A percentile compares a stretch with the other conserved stretches of the same genome.
Evolutionary conservation across 164 flowering plant species (phyloP).

Genomic region (Santalum album): DNA sequence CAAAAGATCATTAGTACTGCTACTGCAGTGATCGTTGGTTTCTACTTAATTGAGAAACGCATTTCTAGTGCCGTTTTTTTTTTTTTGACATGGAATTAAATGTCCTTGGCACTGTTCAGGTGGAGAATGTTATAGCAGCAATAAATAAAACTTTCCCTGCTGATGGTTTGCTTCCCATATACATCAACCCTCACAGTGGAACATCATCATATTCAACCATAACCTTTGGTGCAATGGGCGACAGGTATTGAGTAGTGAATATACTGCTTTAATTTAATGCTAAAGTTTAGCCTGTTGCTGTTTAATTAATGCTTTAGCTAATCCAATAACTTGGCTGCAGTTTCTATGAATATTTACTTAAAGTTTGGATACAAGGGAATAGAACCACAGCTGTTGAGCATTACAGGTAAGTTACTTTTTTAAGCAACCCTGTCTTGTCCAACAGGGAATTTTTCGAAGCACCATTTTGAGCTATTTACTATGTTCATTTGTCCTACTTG

Average conservation of each 20-base stretch:
- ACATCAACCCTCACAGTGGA: slow-evolving; percentile 68
- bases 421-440: too few species aligned
- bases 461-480: too few species aligned
- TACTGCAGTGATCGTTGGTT: too few species aligned
- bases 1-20: too few species aligned
- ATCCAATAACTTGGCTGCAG: slow-evolving; percentile 39
- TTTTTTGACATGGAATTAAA: not conserved
- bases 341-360: slow-evolving; percentile 93
- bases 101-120: slow-evolving; percentile 35
- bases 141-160: slow-evolving; percentile 65
- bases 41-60: too few species aligned
- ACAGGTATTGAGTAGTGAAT: too few species aligned
- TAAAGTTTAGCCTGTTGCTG: too few species aligned
- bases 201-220: slow-evolving; percentile 54
- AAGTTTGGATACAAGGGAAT: slow-evolving; percentile 98
- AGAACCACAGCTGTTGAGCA: slow-evolving; percentile 64
- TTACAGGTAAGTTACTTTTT: slow-evolving; percentile 44
- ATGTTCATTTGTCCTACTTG: too few species aligned
- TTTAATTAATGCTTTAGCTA: slow-evolving; percentile 6
- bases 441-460: too few species aligned
- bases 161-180: slow-evolving; percentile 95
- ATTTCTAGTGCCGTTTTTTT: too few species aligned
- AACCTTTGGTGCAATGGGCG: slow-evolving; percentile 99
- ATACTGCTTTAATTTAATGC: too few species aligned
- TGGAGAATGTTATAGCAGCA: slow-evolving; percentile 60